Evolutionary conservation across 345 rosid genomes (phyloP).

Genomic region (Mangifera indica): DNA sequence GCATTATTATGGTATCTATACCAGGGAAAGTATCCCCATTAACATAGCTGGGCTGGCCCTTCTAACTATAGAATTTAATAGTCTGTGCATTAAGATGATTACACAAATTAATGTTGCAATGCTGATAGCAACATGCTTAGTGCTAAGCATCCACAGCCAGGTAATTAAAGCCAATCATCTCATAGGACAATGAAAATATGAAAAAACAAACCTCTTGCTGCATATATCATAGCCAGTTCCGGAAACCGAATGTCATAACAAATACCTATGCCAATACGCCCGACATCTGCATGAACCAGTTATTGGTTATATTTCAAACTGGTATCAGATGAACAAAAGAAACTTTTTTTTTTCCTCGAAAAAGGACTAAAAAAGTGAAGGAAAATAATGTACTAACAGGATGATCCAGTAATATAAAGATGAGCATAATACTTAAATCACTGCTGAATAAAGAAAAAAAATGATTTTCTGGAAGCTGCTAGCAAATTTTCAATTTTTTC

Average conservation of each 20-base stretch:
- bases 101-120: not conserved
- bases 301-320: slow-evolving; percentile 1
- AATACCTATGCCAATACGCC: slow-evolving; percentile 90
- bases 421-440: not conserved
- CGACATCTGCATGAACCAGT: slow-evolving; percentile 66
- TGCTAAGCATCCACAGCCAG: not conserved
- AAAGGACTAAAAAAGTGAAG: not conserved
- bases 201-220: slow-evolving; percentile 66
- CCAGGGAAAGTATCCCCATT: too few species aligned
- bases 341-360: not conserved
- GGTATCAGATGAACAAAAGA: not conserved
- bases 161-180: slow-evolving; percentile 12
- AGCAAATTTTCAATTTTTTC: not conserved
- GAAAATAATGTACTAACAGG: not conserved
- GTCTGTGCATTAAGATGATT: not conserved
- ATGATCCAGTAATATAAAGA: not conserved
- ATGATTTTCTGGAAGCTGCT: not conserved
- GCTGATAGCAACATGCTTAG: not conserved
- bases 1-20: too few species aligned
- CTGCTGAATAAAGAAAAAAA: not conserved
- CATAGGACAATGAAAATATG: slow-evolving; percentile 4
- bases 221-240: slow-evolving; percentile 92
- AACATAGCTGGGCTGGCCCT: too few species aligned
- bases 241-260: slow-evolving; percentile 85
- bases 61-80: not conserved